Evolutionary conservation across 2,329 filamentous ascomycete species (phyloP).

Genomic region (Microcera coccophila): DNA sequence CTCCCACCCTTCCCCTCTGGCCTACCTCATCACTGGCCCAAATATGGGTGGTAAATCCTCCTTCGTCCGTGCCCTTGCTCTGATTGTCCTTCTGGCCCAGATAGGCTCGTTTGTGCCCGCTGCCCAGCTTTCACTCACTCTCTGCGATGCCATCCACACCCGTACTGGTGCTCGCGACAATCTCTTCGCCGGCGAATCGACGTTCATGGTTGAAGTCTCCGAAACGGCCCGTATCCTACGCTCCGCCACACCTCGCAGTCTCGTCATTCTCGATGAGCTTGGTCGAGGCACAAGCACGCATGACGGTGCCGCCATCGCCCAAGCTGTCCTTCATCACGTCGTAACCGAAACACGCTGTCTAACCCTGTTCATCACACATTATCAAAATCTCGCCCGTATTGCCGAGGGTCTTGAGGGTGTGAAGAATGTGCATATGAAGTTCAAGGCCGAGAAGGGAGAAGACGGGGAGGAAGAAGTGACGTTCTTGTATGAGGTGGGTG

Average conservation of each 20-base stretch:
- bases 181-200: slow-evolving; percentile 88
- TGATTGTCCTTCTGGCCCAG: slow-evolving; percentile 91
- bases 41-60: slow-evolving; percentile 99
- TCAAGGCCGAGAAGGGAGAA: slow-evolving; percentile 47
- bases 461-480: slow-evolving; percentile 74
- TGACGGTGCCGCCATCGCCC: slow-evolving; percentile 92
- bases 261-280: slow-evolving; percentile 92
- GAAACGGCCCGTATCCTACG: slow-evolving; percentile 91
- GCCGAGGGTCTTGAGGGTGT: slow-evolving; percentile 66
- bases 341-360: slow-evolving; percentile 70
- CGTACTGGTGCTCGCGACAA: slow-evolving; percentile 96
- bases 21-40: slow-evolving; percentile 87
- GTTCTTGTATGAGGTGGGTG: slow-evolving; percentile 87
- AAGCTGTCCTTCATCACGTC: slow-evolving; percentile 83
- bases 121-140: slow-evolving; percentile 65
- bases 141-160: slow-evolving; percentile 88
- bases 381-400: slow-evolving; percentile 75
- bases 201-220: slow-evolving; percentile 96
- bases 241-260: slow-evolving; percentile 74
- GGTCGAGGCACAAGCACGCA: slow-evolving; percentile 92
- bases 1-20: slow-evolving; percentile 60
- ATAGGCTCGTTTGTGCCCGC: slow-evolving; percentile 93
- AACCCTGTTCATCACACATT: slow-evolving; percentile 96
- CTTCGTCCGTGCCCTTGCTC: slow-evolving; percentile 87
- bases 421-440: slow-evolving; percentile 92